Base-by-base conservation (phyloP, 225 moss, liverwort and hornwort genomes). In the Physcomitrellopsis africana region DNA sequence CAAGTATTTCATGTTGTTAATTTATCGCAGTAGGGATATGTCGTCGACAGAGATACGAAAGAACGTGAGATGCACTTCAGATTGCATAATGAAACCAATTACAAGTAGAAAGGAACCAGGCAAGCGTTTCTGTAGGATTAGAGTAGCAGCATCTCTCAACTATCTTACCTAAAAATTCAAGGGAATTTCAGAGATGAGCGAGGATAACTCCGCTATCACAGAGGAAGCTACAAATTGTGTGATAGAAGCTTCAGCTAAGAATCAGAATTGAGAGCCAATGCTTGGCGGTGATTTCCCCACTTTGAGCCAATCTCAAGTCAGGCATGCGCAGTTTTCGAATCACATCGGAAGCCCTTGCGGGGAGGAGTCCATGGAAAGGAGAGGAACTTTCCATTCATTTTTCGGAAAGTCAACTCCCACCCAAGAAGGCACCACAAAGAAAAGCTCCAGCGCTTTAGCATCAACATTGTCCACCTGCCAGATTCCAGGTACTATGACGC, bases 391-490 rank as follows among this genome's bases (percentile, higher is more conserved):
- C 45, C 69, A 73, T 60, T 43, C 32, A 4, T 37, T 70, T 42
- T 67, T 85, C 13, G 85, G 85, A 59, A 81, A 59, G 55, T 18
- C 69, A 26, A 47, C 81, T 23, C 76, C 76, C 44, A 70, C 51
- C 23, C 73, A 81, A 51, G 83, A 83, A 51, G 80, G 77, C 55
- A 68, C 82, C 48, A 67, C 75, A 15, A 88, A 83, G 77, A 75
- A 67, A 75, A 67, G 63, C 52, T 85, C 85, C 15, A 83, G 82
- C 65, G 82, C 67, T 53, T 59, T 88, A 67, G 88, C 88, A 61
- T 78, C 85, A 23, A 68, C 88, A 15, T 68, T 82, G 57, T 88
- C 88, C 51, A 72, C 73, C 60, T 88, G 88, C 70, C 88, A 88
- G 78, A 66, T 85, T 67, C 82, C 85, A 88, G 88, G 88, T 88